Percentiles rank a stretch among this genome's conserved stretches.
phyloP scores from a whole-genome alignment of 2,329 filamentous ascomycete genomes.

The Diaporthe nobilis region DNA sequence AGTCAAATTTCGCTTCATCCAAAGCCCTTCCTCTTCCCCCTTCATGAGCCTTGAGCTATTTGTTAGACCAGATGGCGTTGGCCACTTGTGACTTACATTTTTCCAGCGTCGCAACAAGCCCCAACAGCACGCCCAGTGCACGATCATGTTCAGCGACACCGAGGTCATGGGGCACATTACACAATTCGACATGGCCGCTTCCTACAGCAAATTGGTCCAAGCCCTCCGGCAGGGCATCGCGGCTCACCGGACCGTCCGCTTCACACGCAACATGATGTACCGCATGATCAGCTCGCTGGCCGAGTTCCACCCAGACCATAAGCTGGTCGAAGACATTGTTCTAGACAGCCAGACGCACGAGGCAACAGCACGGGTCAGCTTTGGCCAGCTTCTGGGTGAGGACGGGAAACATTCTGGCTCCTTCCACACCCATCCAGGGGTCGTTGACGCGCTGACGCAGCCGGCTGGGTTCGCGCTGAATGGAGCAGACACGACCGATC shows the following conservation, averaged over 20 bases:
- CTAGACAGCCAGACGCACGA: conserved; percentile 61
- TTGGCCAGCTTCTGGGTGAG: conserved; percentile 43
- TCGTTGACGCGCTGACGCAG: conserved; percentile 71
- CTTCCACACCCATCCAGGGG: conserved; percentile 70
- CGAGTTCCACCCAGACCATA: conserved; percentile 67
- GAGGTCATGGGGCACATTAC: background rate
- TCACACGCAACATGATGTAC: conserved; percentile 82
- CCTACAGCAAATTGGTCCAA: conserved; percentile 72
- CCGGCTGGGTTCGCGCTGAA: conserved; percentile 74
- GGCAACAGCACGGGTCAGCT: conserved; percentile 57
- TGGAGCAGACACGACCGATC: conserved; percentile 67
- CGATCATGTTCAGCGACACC: conserved; percentile 59
- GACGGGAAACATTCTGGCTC: conserved; percentile 55
- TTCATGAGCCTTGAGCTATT: background rate
- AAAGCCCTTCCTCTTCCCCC: background rate
- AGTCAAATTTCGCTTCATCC: too few species aligned
- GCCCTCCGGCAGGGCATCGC: conserved; percentile 71
- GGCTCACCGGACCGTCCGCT: conserved; percentile 77
- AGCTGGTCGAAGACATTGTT: conserved; percentile 71
- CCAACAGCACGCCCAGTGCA: conserved; percentile 75
- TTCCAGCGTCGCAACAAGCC: conserved; percentile 61
- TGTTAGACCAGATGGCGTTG: too few species aligned
- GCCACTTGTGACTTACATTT: background rate
- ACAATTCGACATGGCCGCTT: conserved; percentile 50
- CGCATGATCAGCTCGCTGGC: conserved; percentile 73